Base-by-base conservation (phyloP, 345 rosid genomes). In the Anastatica hierochuntica region DNA sequence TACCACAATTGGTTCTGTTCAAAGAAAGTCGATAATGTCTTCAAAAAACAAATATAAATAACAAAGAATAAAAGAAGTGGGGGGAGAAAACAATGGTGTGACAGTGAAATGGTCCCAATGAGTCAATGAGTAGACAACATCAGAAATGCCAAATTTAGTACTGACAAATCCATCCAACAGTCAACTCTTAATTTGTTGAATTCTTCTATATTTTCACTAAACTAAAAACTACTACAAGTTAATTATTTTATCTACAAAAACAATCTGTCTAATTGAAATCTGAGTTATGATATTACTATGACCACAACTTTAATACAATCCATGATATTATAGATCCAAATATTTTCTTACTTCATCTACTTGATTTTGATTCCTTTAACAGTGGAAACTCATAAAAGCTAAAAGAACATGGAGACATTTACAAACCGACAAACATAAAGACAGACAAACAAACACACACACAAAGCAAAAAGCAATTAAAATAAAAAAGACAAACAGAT, bases 111-210 rank as follows among this genome's bases (percentile, higher is more conserved):
- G 66, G 66, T 67, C 66, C 54, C 43, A 45, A 14, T 12, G 61
- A 67, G 71, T 53, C 61, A 67, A 59, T 67, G 61, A 60, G 40
- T 46, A 67, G 71, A 67, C 56, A 67, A 46, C 62, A 67, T 60
- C 44, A 60, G 51, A 67, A 53, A 45, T 52, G 66, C 56, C 66
- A 53, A 67, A 60, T 67, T 58, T 67, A 67, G 66, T 59, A 53
- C 71, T 67, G 66, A 59, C 71, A 66, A 49, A 59, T 34, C 71
- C 30, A 59, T 53, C 61, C 8, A 39, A 16, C 65, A 61, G 47
- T 52, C 70, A 43, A 41, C 63, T 51, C 51, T 42, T 14, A 49
- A 47, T 57, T 49, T n/a, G 39, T 20, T 21, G 19, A 6, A 20
- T 44, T 49, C 39, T 23, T 38, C 40, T 24, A 23, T 37, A 26